Base-by-base conservation (phyloP, 2,329 filamentous ascomycete genomes). In the Calonectria montana region DNA sequence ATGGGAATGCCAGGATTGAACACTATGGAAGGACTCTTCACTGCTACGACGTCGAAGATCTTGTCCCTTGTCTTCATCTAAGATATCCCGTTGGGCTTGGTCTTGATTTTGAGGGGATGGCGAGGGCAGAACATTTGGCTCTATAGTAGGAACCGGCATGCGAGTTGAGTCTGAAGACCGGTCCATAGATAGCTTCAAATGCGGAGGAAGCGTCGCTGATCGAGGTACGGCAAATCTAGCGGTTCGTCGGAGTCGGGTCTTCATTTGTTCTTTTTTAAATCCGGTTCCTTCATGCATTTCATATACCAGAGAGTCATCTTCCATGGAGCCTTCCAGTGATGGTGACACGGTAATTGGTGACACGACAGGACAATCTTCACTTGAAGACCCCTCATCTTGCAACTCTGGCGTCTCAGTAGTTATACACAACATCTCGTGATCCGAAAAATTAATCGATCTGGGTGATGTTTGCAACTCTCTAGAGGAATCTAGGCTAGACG, bases 1-100 rank as follows among this genome's bases (percentile, higher is more conserved):
- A 18, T 70, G 86, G 82, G 87, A 87, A 73, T 87, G 84, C 87
- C 87, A 89, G 10, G 88, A 88, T 71, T 88, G 84, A 6, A 86
- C 83, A 68, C 86, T 89, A 76, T 89, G 88, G 73, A 91, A 90
- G 1, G 89, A 90, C 65, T 89, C 88, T 18, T 86, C 80, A 16
- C 77, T 78, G 27, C 74, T 73, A 62, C 71, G 73, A 18, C 72
- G 74, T 50, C 48, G 71, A 27, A 72, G 67, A 43, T 68, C 69
- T 8, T 55, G 39, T n/a, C 70, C 62, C 37, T 59, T 35, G 39
- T 66, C 62, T 29, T 71, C 69, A 6, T 62, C 37, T 16, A 29
- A 29, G 13, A 65, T 41, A 48, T 57, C 43, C 5, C 53, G 15
- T 37, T 27, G 41, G 18, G 59, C 48, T 31, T 25, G 25, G 7